Percentiles rank a stretch among this genome's conserved stretches.
Conservation (phyloP, 2,329 filamentous ascomycete species). For the Cladophialophora chaetospira region DNA sequence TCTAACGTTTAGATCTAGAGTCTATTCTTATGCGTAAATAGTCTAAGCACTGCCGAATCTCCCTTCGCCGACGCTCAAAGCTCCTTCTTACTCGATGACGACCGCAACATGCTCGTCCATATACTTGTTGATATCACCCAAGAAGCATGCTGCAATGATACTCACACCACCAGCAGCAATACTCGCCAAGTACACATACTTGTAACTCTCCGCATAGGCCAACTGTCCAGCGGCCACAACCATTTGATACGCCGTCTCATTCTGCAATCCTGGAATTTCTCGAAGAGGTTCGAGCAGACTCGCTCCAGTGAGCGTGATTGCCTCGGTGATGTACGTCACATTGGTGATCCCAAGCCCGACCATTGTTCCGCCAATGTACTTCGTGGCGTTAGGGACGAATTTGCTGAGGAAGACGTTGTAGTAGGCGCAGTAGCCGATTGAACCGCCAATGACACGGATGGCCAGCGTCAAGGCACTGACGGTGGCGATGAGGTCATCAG, state of each 20-base stretch:
- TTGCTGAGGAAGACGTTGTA: slow-evolving; percentile 55
- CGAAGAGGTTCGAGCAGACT: slow-evolving; percentile 46
- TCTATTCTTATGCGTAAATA: too few relatives aligned
- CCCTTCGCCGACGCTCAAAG: background rate
- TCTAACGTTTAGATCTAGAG: too few relatives aligned
- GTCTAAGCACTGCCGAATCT: too few relatives aligned
- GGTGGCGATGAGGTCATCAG: slow-evolving; percentile 69
- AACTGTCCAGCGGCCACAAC: slow-evolving; percentile 59
- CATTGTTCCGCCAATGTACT: slow-evolving; percentile 56
- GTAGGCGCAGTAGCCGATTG: slow-evolving; percentile 62
- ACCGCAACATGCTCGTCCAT: slow-evolving; percentile 63
- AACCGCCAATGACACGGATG: slow-evolving; percentile 68
- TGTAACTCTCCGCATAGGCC: slow-evolving; percentile 61
- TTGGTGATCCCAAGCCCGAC: slow-evolving; percentile 54
- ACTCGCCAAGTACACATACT: slow-evolving; percentile 63
- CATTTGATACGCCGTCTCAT: slow-evolving; percentile 50
- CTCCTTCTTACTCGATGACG: slow-evolving; percentile 39
- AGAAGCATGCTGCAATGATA: slow-evolving; percentile 59
- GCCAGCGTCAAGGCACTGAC: slow-evolving; percentile 68
- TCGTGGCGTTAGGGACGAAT: slow-evolving; percentile 48
- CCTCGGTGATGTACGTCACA: slow-evolving; percentile 48
- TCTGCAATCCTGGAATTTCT: slow-evolving; percentile 50
- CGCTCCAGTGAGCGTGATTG: slow-evolving; percentile 56
- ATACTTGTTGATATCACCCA: slow-evolving; percentile 61
- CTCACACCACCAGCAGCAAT: slow-evolving; percentile 62